These are phyloP conservation scores for Betula pendula DNA, from an alignment of 306 rosid genomes.

Conservation along the genomic window DNA sequence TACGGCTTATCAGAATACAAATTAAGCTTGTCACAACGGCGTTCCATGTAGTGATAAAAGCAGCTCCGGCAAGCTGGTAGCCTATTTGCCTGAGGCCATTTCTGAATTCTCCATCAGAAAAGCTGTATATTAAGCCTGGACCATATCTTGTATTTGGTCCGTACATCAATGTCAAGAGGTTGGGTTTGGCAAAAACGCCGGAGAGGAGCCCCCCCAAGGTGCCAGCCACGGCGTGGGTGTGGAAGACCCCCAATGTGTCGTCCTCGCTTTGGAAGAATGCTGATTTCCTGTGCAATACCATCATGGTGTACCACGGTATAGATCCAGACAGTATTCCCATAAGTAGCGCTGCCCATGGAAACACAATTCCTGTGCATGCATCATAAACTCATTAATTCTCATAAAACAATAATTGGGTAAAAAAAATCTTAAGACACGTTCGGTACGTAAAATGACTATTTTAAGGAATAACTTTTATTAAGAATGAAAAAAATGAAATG, in stretches of 20 bases:
- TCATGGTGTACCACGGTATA: constrained; percentile 71
- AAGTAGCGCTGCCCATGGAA: constrained; percentile 41
- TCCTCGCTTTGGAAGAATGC: constrained; percentile 59
- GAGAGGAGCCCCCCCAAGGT: constrained; percentile 62
- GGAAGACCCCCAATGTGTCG: constrained; percentile 76
- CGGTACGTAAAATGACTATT: too few species aligned
- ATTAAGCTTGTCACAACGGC: constrained; percentile 56
- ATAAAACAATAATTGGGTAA: too few species aligned
- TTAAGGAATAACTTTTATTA: too few species aligned
- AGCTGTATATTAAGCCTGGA: constrained; percentile 39
- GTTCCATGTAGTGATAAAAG: constrained; percentile 57
- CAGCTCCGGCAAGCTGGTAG: constrained; percentile 55
- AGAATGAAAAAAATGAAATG: too few species aligned
- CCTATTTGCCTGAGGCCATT: constrained; percentile 44
- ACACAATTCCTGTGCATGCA: constrained; percentile 43
- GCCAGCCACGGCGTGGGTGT: constrained; percentile 78
- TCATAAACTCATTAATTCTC: background rate
- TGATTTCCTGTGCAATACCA: constrained; percentile 55
- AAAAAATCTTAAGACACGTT: too few species aligned
- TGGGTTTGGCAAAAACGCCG: constrained; percentile 56
- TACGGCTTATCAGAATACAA: constrained; percentile 40
- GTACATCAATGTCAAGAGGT: constrained; percentile 49
- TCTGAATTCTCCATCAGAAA: background rate
- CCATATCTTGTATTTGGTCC: constrained; percentile 9
- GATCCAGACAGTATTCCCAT: constrained; percentile 49